phyloP scores from a whole-genome alignment of 2,329 filamentous ascomycete species.

The Epichloe typhina region DNA sequence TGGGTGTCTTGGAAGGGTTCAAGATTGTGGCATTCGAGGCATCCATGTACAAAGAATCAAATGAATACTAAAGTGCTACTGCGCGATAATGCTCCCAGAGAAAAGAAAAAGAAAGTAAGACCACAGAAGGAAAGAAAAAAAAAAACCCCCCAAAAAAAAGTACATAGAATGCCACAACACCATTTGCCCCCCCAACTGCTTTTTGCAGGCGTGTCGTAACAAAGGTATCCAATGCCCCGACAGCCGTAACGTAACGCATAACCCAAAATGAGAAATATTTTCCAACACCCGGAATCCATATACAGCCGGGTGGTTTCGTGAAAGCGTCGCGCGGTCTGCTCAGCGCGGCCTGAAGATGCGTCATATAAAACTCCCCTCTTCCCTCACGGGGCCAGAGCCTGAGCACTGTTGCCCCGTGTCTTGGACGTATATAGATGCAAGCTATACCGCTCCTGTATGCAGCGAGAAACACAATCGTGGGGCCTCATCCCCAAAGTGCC shows the following conservation, averaged over 20 bases:
- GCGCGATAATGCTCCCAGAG: background rate
- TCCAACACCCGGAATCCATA: background rate
- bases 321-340: background rate
- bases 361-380: background rate
- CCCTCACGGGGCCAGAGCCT: background rate
- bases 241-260: background rate
- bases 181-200: background rate
- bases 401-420: background rate
- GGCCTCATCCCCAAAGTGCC: background rate
- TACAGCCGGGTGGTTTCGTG: background rate
- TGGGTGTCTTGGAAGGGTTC: background rate
- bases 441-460: background rate
- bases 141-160: background rate
- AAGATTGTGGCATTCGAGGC: background rate
- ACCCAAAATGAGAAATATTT: background rate
- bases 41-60: background rate
- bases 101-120: background rate
- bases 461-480: background rate
- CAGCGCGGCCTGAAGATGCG: background rate
- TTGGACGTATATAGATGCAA: background rate
- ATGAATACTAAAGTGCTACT: background rate
- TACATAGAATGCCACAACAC: background rate
- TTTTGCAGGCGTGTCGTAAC: background rate
- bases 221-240: conserved; percentile 1
- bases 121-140: background rate